A percentile compares a stretch with the other conserved stretches of the same genome.
Conservation (phyloP, 345 rosid species). For the Corchorus capsularis region DNA sequence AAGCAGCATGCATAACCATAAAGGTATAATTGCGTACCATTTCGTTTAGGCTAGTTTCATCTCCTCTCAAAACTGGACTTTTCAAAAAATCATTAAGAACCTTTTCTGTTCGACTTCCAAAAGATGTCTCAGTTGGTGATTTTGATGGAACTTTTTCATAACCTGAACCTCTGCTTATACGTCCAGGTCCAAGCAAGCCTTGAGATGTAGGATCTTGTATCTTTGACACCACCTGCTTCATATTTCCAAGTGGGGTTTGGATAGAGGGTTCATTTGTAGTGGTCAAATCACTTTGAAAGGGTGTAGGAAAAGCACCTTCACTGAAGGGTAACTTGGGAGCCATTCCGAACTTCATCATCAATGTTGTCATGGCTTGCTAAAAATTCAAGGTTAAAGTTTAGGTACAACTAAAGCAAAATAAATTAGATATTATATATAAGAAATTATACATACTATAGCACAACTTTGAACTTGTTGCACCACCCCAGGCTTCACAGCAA, state of each 20-base stretch:
- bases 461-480: slow-evolving; percentile 66
- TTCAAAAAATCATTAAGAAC: slow-evolving; percentile 70
- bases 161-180: slow-evolving; percentile 28
- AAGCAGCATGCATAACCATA: not conserved
- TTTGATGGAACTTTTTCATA: slow-evolving; percentile 26
- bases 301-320: slow-evolving; percentile 43
- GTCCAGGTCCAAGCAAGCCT: slow-evolving; percentile 36
- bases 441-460: slow-evolving; percentile 46
- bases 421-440: not conserved
- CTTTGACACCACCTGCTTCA: slow-evolving; percentile 40
- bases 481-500: slow-evolving; percentile 85
- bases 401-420: slow-evolving; percentile 21
- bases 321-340: slow-evolving; percentile 36
- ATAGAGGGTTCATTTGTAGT: slow-evolving; percentile 35
- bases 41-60: slow-evolving; percentile 41
- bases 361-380: slow-evolving; percentile 54
- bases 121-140: slow-evolving; percentile 36
- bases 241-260: slow-evolving; percentile 45
- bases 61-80: slow-evolving; percentile 61
- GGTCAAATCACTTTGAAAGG: slow-evolving; percentile 46
- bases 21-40: slow-evolving; percentile 34
- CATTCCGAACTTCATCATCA: slow-evolving; percentile 73
- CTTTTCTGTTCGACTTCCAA: slow-evolving; percentile 75
- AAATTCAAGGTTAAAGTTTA: slow-evolving; percentile 32
- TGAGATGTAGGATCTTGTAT: slow-evolving; percentile 37